Evolutionary conservation across 352 stramenopile species (phyloP), one percentile per base, ranked within the genome.

Genomic region (Phytophthora litchii): DNA sequence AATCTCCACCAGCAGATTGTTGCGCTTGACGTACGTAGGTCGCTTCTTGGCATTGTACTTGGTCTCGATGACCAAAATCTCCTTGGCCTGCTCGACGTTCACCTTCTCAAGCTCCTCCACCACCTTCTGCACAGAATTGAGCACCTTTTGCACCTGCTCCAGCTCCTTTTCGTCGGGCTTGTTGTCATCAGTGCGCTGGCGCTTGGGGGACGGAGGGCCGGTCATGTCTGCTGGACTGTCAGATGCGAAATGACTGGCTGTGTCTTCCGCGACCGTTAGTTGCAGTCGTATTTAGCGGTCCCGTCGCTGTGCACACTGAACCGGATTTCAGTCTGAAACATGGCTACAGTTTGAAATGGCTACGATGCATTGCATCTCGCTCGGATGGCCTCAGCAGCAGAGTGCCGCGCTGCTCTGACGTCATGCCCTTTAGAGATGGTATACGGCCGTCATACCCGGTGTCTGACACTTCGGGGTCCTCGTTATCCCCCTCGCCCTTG

Each of bases 11-110:
- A 93, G 56, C 36, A 89, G 65, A 56, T 88, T 80, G 61, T 62
- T 57, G 55, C 84, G 84, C 72, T 91, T 89, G 47, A 76, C 72
- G 61, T 82, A 86, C 34, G 78, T 64, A 8, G 81, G 78, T 37
- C 74, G 76, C 74, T 91, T 91, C 52, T 66, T 69, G 35, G 53
- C 68, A 65, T 91, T 91, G 76, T 83, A 88, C 64, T 90, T 90
- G 74, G 64, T 81, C 66, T 93, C 84, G 41, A 93, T 74, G 40
- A 72, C 74, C 31, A 93, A 64, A 25, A 91, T 78, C 62, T 93
- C 81, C 44, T 72, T 64, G 41, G 74, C 72, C 62, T 81, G 78
- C 61, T 88, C 73, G 48, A 83, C 66, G 58, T 88, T 84, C 40
- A 84, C 63, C 52, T 76, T 68, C 47, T 93, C 81, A 23, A 93